Base-by-base conservation (phyloP, 202 grass and related monocot species). In the Hordeum pubiflorum region DNA sequence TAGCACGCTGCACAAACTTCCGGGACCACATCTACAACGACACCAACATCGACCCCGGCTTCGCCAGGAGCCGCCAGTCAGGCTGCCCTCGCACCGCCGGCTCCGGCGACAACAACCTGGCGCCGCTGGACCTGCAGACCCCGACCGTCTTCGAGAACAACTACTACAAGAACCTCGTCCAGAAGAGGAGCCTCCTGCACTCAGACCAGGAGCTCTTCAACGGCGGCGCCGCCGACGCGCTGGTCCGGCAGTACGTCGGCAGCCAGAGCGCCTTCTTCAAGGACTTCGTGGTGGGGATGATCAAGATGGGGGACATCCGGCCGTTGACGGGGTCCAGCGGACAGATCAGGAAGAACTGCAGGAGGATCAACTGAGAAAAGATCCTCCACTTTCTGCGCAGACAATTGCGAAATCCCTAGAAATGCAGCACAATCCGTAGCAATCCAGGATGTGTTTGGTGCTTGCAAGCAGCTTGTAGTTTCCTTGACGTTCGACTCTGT, bases 281-380 rank as follows among this genome's bases (percentile, higher is more conserved):
- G 0, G 93, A 96, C 69, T 96, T 96, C 13, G 62, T 75, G 2
- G 11, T 50, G 0, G 90, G 87, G 0, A 96, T 96, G 90, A 74
- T 96, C 56, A 92, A 89, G 46, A 90, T 97, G 90, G 88, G 89
- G 2, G 88, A 93, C 64, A 81, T 93, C 22, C 75, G 29, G 4
- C 93, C 90, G 0, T 44, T 97, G 18, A 93, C 88, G 0, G 93
- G 93, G 13, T 87, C 58, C 3, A 76, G 23, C 9, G 90, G 93
- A 0, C 70, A 93, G 76, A 74, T 95, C 9, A 95, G 89, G 81
- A 90, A 83, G 86, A 97, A 97, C 62, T 97, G 93, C 81, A 89
- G 93, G 78, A 90, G 39, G 63, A 36, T 89, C 21, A 97, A 92
- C 54, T 91, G 73, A 77, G 23, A 46, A 3, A 12, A 39, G 37